Evolutionary conservation across 345 rosid genomes (phyloP), one percentile per base, ranked within the genome.

Genomic region (Noccaea caerulescens): DNA sequence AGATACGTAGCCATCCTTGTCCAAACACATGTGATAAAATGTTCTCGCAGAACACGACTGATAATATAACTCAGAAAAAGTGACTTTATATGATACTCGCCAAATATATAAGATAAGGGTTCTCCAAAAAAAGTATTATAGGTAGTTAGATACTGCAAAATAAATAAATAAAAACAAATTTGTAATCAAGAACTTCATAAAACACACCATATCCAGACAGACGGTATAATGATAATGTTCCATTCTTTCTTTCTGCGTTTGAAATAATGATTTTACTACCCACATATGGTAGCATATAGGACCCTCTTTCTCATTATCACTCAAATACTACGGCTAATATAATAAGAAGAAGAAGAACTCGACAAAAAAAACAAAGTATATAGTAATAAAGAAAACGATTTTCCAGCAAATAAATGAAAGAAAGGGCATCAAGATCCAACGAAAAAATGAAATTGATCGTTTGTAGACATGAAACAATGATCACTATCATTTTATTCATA

Each of bases 121-220:
- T 64, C 58, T 44, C 46, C 8, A 37, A 41, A 33, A 61, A 27
- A 27, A 27, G 16, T 47, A 73, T 39, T 25, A 63, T 45, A 72
- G 38, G 55, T 55, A 54, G 18, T 18, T 45, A 72, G 38, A 63
- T 55, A 54, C 30, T 18, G 27, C 46, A 50, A 7, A 45, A 34
- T 18, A 18, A 58, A 32, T 16, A 57, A 20, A 16, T 6, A 41
- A 42, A 64, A 43, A 13, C 10, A 51, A 67, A 44, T 18, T 42
- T 68, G 11, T 16, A 53, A 67, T 59, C 69, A 67, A 75, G 25
- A 61, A 33, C 18, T 51, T 75, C 57, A 68, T 68, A 25, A 75
- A 68, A 68, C 63, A 60, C 63, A 74, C 72, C 62, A 66, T 66
- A 66, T 51, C 68, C 60, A 60, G 63, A 68, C 73, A 68, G 68